Conservation (phyloP, 345 rosid species). For the Salix purpurea region DNA sequence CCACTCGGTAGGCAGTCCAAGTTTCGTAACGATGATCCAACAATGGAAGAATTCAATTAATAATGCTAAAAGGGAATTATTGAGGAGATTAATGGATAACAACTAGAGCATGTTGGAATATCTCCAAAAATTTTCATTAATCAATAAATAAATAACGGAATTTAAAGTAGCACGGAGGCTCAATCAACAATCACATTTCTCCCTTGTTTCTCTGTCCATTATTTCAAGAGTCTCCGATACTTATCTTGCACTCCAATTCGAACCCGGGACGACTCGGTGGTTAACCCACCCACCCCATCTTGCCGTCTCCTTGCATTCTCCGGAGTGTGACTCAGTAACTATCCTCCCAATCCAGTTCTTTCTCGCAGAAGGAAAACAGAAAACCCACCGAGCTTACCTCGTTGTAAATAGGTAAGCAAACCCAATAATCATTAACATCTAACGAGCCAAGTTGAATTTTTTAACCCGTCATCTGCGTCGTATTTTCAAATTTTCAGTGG, state of each 20-base stretch:
- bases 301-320: conserved; percentile 14
- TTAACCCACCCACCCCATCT: conserved; percentile 4
- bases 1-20: too few species aligned
- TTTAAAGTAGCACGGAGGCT: conserved; percentile 1
- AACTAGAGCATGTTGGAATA: neutral
- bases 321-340: neutral
- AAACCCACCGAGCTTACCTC: neutral
- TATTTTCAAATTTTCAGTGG: neutral
- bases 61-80: neutral
- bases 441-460: neutral
- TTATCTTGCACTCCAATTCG: neutral
- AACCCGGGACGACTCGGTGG: conserved; percentile 30
- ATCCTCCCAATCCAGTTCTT: neutral
- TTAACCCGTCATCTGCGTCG: conserved; percentile 1
- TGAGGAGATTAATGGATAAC: neutral
- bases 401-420: neutral
- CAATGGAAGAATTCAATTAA: neutral
- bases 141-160: conserved; percentile 15
- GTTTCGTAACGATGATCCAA: too few species aligned
- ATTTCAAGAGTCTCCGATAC: neutral
- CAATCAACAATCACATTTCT: neutral
- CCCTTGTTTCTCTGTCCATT: neutral
- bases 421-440: neutral
- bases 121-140: conserved; percentile 2
- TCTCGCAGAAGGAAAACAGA: neutral